Evolutionary conservation across 768 basidiomycete species (phyloP).

Genomic region (Tylopilus sp.): DNA sequence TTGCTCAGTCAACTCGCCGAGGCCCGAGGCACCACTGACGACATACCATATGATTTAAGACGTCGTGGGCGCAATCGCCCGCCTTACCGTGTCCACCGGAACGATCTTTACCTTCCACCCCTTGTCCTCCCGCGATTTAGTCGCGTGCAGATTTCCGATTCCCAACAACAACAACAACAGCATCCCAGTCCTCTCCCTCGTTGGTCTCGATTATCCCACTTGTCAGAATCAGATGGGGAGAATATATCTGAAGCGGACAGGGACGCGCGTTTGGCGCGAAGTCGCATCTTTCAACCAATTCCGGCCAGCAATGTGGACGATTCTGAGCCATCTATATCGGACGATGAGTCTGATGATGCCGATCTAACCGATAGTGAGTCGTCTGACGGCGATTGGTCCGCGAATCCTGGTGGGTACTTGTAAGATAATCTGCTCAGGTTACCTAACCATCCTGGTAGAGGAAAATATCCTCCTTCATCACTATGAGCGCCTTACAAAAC

Average conservation of each 20-base stretch:
- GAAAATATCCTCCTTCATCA: constrained; percentile 34
- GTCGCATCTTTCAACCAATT: constrained; percentile 44
- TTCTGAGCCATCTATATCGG: constrained; percentile 52
- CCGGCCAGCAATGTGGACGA: constrained; percentile 27
- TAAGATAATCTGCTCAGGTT: not conserved
- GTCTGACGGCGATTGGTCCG: constrained; percentile 39
- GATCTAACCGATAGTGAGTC: constrained; percentile 55
- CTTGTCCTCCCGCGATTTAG: constrained; percentile 30
- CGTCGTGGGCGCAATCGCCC: constrained; percentile 4
- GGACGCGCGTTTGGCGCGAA: constrained; percentile 71
- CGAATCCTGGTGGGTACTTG: constrained; percentile 31
- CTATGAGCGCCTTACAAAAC: constrained; percentile 48
- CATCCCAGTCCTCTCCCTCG: constrained; percentile 7
- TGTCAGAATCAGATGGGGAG: constrained; percentile 66
- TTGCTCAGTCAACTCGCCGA: constrained; percentile 41
- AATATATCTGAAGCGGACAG: constrained; percentile 61
- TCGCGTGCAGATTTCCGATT: not conserved
- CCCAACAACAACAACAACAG: constrained; percentile 8
- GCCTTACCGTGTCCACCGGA: constrained; percentile 34
- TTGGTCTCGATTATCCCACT: constrained; percentile 24
- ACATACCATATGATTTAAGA: not conserved
- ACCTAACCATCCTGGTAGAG: constrained; percentile 19
- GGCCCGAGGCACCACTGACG: constrained; percentile 8
- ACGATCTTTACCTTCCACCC: constrained; percentile 50
- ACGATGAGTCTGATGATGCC: constrained; percentile 78